These are phyloP conservation scores for Carex sylvatica DNA, from an alignment of 202 grass and related monocot genomes.

Conservation along the genomic window DNA sequence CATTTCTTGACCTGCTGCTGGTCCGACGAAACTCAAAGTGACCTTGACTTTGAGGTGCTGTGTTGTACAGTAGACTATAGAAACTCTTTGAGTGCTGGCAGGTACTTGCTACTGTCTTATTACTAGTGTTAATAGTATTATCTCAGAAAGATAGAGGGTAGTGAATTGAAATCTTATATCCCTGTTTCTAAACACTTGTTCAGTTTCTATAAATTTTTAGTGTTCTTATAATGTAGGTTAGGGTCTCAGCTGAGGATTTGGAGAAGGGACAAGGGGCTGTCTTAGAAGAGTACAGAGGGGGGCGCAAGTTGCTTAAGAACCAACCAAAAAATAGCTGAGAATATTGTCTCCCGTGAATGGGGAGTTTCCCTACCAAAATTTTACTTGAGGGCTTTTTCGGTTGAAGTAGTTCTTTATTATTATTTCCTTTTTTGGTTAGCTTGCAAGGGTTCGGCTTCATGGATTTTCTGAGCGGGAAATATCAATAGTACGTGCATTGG, in stretches of 20 bases:
- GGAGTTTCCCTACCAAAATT: not conserved
- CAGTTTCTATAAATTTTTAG: slow-evolving; percentile 5
- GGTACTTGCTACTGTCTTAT: not conserved
- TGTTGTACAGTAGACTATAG: not conserved
- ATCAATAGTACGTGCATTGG: slow-evolving; percentile 88
- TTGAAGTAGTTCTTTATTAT: slow-evolving; percentile 7
- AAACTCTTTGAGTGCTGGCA: not conserved
- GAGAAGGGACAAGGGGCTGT: slow-evolving; percentile 98
- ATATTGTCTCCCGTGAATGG: not conserved
- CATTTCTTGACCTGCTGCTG: too few species aligned
- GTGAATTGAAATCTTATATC: not conserved
- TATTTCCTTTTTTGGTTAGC: slow-evolving; percentile 45
- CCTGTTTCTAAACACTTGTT: not conserved
- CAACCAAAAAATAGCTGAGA: not conserved
- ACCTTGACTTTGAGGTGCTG: slow-evolving; percentile 1
- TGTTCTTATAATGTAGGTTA: slow-evolving; percentile 46
- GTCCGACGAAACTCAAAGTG: too few species aligned
- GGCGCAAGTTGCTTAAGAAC: slow-evolving; percentile 30
- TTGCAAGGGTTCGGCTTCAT: slow-evolving; percentile 88
- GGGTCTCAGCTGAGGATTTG: slow-evolving; percentile 75
- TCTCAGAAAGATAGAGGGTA: slow-evolving; percentile 5
- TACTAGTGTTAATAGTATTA: not conserved
- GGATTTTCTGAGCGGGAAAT: slow-evolving; percentile 98
- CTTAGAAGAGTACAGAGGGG: slow-evolving; percentile 94
- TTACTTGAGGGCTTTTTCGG: slow-evolving; percentile 15